Percentiles rank a stretch among this genome's conserved stretches.
These are phyloP conservation scores for Sedum album DNA, from an alignment of 164 flowering plant species.

Conservation along the genomic window DNA sequence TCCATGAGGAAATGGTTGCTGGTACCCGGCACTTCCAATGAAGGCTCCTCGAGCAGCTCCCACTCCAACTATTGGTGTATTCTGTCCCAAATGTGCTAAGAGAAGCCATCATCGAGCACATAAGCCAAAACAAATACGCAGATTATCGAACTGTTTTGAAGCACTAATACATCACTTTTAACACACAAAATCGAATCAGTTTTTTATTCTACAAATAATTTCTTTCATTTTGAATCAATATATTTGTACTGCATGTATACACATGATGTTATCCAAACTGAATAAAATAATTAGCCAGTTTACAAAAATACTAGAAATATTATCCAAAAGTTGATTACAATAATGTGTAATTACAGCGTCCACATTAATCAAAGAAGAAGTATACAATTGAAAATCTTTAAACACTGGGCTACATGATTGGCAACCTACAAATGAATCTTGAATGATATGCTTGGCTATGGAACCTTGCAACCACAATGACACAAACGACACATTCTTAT, in stretches of 20 bases:
- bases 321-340: not conserved
- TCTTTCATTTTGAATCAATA: too few species aligned
- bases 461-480: not conserved
- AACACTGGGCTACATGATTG: not conserved
- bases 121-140: not conserved
- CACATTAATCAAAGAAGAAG: too few species aligned
- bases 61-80: conserved; percentile 8
- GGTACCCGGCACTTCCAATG: conserved; percentile 13
- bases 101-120: not conserved
- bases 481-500: not conserved
- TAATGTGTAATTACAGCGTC: too few species aligned
- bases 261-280: too few species aligned
- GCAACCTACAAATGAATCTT: not conserved
- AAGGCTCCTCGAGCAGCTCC: conserved; percentile 12
- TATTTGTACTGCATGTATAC: too few species aligned
- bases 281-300: not conserved
- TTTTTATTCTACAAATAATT: too few species aligned
- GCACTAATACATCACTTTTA: too few species aligned
- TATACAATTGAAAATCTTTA: not conserved
- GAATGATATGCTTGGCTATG: not conserved
- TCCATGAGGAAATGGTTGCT: conserved; percentile 12
- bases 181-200: too few species aligned
- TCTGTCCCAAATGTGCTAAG: conserved; percentile 12
- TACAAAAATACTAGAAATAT: not conserved
- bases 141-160: not conserved